Evolutionary conservation across 202 grass and related monocot genomes (phyloP).

Genomic region (Brachypodium distachyon): DNA sequence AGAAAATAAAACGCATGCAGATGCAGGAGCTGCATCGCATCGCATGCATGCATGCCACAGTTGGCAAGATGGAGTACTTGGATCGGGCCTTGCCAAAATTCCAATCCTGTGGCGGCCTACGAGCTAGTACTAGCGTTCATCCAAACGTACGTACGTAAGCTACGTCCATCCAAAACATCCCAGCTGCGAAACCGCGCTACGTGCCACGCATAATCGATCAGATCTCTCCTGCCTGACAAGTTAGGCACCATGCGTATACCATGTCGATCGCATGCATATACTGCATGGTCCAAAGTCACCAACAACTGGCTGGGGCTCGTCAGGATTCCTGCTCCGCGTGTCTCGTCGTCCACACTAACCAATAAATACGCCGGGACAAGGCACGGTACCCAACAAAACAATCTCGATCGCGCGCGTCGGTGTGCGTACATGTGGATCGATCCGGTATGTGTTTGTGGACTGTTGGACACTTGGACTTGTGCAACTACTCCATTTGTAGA

Average conservation of each 20-base stretch:
- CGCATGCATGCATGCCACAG: background rate
- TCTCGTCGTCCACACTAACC: background rate
- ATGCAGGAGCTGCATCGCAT: background rate
- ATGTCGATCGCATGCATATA: background rate
- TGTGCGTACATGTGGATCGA: background rate
- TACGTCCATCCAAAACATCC: background rate
- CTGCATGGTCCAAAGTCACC: background rate
- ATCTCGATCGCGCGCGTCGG: background rate
- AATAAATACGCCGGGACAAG: background rate
- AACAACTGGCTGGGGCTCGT: background rate
- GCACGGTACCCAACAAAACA: background rate
- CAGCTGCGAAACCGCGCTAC: background rate
- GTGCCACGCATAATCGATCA: background rate
- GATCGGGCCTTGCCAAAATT: slow-evolving; percentile 2
- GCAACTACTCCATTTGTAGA: background rate
- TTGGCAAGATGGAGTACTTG: background rate
- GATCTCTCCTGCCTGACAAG: background rate
- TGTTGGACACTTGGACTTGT: background rate
- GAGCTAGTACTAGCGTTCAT: background rate
- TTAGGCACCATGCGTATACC: background rate
- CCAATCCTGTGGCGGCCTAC: background rate
- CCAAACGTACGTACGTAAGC: background rate
- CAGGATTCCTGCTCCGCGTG: background rate
- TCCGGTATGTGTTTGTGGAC: background rate
- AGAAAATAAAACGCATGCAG: background rate